Evolutionary conservation across 441 rosid species (phyloP).

Genomic region (Codiaeum variegatum): DNA sequence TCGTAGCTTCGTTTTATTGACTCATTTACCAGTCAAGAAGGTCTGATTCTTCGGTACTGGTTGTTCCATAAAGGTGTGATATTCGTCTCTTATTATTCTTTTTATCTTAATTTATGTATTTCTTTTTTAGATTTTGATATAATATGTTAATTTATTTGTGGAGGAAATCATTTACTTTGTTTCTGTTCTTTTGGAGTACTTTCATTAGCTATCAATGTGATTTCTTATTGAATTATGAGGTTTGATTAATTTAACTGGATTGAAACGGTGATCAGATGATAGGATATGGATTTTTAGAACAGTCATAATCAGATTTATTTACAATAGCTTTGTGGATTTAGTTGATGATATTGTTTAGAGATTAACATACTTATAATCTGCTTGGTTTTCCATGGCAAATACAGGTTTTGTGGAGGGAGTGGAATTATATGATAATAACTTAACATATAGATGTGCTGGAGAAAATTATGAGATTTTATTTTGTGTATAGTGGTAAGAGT

Average conservation of each 20-base stretch:
- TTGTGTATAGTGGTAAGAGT: constrained; percentile 22
- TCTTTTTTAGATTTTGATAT: background rate
- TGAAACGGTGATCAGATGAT: background rate
- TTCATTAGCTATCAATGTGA: background rate
- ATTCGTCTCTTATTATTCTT: background rate
- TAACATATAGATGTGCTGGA: constrained; percentile 27
- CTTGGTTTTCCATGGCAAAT: background rate
- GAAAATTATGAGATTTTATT: constrained; percentile 55
- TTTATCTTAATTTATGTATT: background rate
- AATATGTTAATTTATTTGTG: background rate
- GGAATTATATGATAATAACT: background rate
- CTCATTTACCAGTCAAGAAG: background rate
- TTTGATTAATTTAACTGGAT: background rate
- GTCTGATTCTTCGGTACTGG: background rate
- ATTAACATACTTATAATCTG: background rate
- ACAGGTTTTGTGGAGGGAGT: constrained; percentile 27
- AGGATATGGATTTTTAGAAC: background rate
- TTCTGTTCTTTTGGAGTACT: background rate
- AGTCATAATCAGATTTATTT: background rate
- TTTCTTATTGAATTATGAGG: background rate
- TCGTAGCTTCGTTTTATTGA: background rate
- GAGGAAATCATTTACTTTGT: background rate
- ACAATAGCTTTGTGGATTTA: background rate
- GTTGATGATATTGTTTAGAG: background rate
- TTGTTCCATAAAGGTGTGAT: background rate